A percentile compares a stretch with the other conserved stretches of the same genome.
Conservation (phyloP, 371 early-diverging fungal species). For the Conidiobolus coronatus region DNA sequence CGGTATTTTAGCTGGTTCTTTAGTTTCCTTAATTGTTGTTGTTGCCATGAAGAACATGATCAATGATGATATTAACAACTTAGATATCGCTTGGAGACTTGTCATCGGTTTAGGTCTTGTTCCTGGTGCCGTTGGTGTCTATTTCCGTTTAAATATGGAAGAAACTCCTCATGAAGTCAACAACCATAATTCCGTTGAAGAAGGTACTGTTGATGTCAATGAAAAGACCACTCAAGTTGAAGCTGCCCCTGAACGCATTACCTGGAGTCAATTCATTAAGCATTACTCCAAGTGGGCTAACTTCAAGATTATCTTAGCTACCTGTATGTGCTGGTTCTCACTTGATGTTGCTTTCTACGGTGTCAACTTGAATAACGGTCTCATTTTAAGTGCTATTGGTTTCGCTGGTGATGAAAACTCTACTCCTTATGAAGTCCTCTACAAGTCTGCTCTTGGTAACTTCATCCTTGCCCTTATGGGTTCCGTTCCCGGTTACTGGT, state of each 20-base stretch:
- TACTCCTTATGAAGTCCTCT: conserved; percentile 13
- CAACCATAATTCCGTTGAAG: conserved; percentile 41
- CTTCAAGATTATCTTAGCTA: conserved; percentile 50
- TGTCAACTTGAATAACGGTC: conserved; percentile 53
- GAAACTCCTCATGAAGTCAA: conserved; percentile 76
- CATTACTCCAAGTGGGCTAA: conserved; percentile 63
- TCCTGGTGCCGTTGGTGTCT: conserved; percentile 65
- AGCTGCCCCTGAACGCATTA: conserved; percentile 11
- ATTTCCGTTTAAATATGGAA: conserved; percentile 76
- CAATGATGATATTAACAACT: conserved; percentile 25
- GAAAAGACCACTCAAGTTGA: conserved; percentile 8
- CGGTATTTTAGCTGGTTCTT: conserved; percentile 55
- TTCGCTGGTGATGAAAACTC: conserved; percentile 8
- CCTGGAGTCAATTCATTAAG: conserved; percentile 34
- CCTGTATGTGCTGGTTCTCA: conserved; percentile 58
- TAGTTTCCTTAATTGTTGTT: conserved; percentile 40
- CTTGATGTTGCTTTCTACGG: conserved; percentile 79
- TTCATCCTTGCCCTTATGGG: conserved; percentile 30
- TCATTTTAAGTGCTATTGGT: conserved; percentile 29
- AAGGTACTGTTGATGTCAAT: conserved; percentile 30
- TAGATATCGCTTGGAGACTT: conserved; percentile 78
- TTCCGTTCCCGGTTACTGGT: conserved; percentile 40
- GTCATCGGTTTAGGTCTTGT: conserved; percentile 53
- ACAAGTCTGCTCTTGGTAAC: conserved; percentile 21
- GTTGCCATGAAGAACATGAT: conserved; percentile 41